Evolutionary conservation across 2,329 filamentous ascomycete genomes (phyloP), one percentile per base, ranked within the genome.

Genomic region (Alternaria sp.): DNA sequence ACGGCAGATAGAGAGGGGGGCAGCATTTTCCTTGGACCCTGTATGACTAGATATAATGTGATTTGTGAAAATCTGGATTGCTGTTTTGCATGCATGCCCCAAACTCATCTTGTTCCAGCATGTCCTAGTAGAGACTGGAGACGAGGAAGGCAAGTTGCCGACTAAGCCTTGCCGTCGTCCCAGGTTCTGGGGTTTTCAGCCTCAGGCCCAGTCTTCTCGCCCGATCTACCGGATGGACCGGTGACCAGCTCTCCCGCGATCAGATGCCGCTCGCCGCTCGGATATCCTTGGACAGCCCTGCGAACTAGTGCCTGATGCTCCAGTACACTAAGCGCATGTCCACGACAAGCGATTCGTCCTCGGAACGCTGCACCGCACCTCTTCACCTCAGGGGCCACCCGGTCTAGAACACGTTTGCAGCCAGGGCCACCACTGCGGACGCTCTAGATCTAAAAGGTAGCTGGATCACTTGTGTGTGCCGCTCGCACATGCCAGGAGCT

Each of bases 21-120:
- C 24, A 52, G 46, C 55, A 53, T 54, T 23, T 33, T 44, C 39
- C 36, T 46, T 48, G 29, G 44, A 36, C 26, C 31, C 48, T 65
- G 61, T 56, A 60, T 54, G 45, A 65, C 31, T 56, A 48, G 49
- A 57, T 52, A 57, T 51, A 54, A 54, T 61, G 39, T 36, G 40
- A 36, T 41, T 41, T 45, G 40, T 37, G 37, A 34, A 52, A 37
- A 29, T 23, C 5, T 28, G 49, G 26, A 29, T n/a, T 40, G 26
- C 7, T 41, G 50, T 41, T 1, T 23, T 31, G 17, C 39, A 13
- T 13, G 29, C 44, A 48, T 34, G 21, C 7, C 11, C 11, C 13
- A 14, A 40, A 7, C 11, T 24, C 4, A 24, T 7, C 11, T 13
- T 40, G 9, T 13, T 24, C 11, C 21, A 13, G 24, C 5, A 40